Evolutionary conservation across 2,329 filamentous ascomycete genomes (phyloP).

Genomic region (Metarhizium anisopliae): DNA sequence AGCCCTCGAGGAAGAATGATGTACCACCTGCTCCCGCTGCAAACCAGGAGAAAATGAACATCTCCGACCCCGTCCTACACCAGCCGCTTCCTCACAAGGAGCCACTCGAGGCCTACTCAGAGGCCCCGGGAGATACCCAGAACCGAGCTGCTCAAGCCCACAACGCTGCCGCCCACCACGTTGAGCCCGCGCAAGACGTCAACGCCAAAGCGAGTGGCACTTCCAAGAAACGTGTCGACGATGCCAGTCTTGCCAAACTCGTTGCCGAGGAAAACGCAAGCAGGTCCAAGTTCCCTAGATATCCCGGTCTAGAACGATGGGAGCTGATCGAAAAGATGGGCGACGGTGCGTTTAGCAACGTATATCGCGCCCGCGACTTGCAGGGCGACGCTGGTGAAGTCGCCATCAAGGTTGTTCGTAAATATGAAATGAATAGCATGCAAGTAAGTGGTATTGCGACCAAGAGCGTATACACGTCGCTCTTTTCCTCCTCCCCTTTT

Average conservation of each 20-base stretch:
- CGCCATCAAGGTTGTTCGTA: constrained; percentile 97
- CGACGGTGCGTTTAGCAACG: constrained; percentile 97
- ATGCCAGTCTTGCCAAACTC: constrained; percentile 71
- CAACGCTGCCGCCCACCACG: constrained; percentile 53
- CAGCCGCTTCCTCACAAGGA: constrained; percentile 32
- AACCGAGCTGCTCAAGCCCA: constrained; percentile 62
- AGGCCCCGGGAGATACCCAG: constrained; percentile 48
- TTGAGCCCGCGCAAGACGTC: constrained; percentile 50
- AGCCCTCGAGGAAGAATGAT: constrained; percentile 44
- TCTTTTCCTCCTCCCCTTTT: constrained; percentile 10
- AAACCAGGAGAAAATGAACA: constrained; percentile 46
- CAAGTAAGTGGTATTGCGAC: constrained; percentile 65
- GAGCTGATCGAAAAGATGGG: constrained; percentile 93
- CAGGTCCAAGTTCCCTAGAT: constrained; percentile 71
- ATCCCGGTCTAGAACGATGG: constrained; percentile 51
- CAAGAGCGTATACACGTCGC: constrained; percentile 10
- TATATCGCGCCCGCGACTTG: constrained; percentile 78
- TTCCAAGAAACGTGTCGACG: constrained; percentile 34
- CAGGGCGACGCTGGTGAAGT: constrained; percentile 68
- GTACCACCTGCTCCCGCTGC: constrained; percentile 36
- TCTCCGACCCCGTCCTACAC: constrained; percentile 34
- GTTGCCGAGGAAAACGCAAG: constrained; percentile 86
- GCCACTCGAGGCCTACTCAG: constrained; percentile 52
- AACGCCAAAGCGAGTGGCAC: constrained; percentile 14
- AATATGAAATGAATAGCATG: constrained; percentile 97